Base-by-base conservation (phyloP, 164 flowering plant species). In the Hamamelis virginiana region DNA sequence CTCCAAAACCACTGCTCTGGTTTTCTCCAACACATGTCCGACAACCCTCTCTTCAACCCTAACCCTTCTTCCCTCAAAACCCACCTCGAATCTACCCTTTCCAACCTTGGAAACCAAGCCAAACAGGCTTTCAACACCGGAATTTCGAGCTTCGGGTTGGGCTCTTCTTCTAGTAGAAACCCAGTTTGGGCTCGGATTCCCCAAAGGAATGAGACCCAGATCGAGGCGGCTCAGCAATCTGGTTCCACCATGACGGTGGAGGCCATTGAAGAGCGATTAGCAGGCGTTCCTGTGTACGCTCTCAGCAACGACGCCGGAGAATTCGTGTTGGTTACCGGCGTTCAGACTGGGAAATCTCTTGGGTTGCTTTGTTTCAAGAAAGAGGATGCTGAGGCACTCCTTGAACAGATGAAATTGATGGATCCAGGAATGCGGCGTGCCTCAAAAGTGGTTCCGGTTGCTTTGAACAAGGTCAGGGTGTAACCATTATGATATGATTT, bases 251-350 rank as follows among this genome's bases (percentile, higher is more conserved):
- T 86, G 87, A 58, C 91, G 1, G 58, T 33, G 0, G 85, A 80
- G 47, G 86, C 73, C 9, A 84, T 95, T 9, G 93, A 91, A 63
- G 90, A 91, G 84, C 80, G 97, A 57, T 67, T 95, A 22, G 90
- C 89, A 0, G 97, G 97, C 1, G 86, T 95, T 9, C 88, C 92
- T 0, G 94, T 92, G 1, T 95, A 85, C 64, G 93, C 94, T 1
- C 81, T 95, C 56, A 84, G 86, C 79, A 91, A 91, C 66, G 65
- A 87, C 1, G 71, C 81, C 12, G 92, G 84, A 44, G 96, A 91
- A 46, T 89, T 91, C 69, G 96, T 95, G 65, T 64, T 95, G 82
- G 79, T 95, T 65, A 84, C 97, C 47, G 97, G 92, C 5, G 72
- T 22, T 62, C 75, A 70, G 19, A 69, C 84, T 1, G 72, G 77